These are phyloP conservation scores for Mucor lusitanicus DNA, from an alignment of 371 early-diverging fungal species.

Conservation along the genomic window DNA sequence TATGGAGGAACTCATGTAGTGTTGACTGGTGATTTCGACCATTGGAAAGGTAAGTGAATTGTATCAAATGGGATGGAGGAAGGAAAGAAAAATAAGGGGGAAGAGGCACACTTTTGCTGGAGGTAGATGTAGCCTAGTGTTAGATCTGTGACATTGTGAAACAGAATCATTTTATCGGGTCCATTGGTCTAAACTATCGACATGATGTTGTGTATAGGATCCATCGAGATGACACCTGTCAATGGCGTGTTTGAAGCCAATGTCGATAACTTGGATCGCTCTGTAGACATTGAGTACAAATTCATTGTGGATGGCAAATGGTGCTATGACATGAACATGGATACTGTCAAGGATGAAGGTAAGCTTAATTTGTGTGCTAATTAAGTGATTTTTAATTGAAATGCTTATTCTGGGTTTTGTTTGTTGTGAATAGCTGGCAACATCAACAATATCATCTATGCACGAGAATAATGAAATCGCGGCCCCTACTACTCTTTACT, in stretches of 20 bases:
- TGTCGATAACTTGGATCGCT: slow-evolving; percentile 23
- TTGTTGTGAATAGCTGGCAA: slow-evolving; percentile 26
- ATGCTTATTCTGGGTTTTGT: not conserved
- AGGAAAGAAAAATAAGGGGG: not conserved
- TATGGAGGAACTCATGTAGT: slow-evolving; percentile 48
- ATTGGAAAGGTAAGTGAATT: slow-evolving; percentile 45
- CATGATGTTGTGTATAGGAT: not conserved
- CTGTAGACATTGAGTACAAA: slow-evolving; percentile 31
- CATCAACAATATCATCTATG: slow-evolving; percentile 38
- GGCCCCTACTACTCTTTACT: not conserved
- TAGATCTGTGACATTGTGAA: slow-evolving; percentile 2
- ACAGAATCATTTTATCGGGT: not conserved
- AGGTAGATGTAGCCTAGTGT: not conserved
- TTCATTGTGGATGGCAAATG: slow-evolving; percentile 51
- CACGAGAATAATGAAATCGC: slow-evolving; percentile 4
- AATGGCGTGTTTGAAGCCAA: slow-evolving; percentile 1
- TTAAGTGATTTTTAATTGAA: not conserved
- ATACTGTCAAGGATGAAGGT: slow-evolving; percentile 3
- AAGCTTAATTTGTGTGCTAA: not conserved
- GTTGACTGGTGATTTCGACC: slow-evolving; percentile 55
- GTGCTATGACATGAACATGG: slow-evolving; percentile 36
- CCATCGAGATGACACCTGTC: slow-evolving; percentile 14
- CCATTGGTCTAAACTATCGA: not conserved
- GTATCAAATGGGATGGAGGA: not conserved
- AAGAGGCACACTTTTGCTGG: not conserved